phyloP scores from a whole-genome alignment of 139 green algal genomes.

The Chlamydomonas urium region DNA sequence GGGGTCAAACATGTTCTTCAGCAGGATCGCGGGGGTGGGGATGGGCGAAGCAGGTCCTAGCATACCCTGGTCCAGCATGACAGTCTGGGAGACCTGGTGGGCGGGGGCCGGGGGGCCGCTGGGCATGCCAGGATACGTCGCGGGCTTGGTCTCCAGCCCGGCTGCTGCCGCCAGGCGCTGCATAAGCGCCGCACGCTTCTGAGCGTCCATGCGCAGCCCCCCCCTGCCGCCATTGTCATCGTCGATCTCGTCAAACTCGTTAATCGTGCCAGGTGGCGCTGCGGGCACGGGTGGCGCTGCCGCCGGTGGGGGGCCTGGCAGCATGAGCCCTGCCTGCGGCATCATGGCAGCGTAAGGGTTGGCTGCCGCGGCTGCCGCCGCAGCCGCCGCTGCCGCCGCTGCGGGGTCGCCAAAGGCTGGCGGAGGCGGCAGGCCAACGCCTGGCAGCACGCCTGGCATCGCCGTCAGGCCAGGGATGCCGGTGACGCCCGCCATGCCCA shows the following conservation, averaged over 20 bases:
- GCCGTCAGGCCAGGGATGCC: neutral
- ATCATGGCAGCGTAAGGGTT: neutral
- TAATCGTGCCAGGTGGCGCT: neutral
- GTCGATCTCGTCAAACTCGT: slow-evolving; percentile 26
- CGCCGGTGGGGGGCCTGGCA: neutral
- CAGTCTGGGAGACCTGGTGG: slow-evolving; percentile 3
- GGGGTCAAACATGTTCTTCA: slow-evolving; percentile 96
- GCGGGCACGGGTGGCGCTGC: neutral
- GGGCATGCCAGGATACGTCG: neutral
- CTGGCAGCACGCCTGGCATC: slow-evolving; percentile 6
- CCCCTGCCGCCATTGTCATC: slow-evolving; percentile 51
- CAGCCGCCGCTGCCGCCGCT: too few species aligned
- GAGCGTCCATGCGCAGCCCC: slow-evolving; percentile 69
- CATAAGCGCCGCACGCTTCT: slow-evolving; percentile 79
- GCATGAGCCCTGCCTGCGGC: too few species aligned
- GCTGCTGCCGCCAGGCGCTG: slow-evolving; percentile 69
- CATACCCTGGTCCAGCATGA: slow-evolving; percentile 64
- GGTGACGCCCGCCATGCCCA: too few species aligned
- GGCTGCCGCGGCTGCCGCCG: too few species aligned
- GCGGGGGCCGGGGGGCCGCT: neutral
- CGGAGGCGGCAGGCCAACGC: neutral
- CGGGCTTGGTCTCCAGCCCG: slow-evolving; percentile 30
- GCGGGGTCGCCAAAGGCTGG: neutral
- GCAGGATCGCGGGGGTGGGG: slow-evolving; percentile 77
- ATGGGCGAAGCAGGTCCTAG: slow-evolving; percentile 86